A percentile compares a stretch with the other conserved stretches of the same genome.
Evolutionary conservation across 2,329 filamentous ascomycete species (phyloP).

Genomic region (Penicillium sp.): DNA sequence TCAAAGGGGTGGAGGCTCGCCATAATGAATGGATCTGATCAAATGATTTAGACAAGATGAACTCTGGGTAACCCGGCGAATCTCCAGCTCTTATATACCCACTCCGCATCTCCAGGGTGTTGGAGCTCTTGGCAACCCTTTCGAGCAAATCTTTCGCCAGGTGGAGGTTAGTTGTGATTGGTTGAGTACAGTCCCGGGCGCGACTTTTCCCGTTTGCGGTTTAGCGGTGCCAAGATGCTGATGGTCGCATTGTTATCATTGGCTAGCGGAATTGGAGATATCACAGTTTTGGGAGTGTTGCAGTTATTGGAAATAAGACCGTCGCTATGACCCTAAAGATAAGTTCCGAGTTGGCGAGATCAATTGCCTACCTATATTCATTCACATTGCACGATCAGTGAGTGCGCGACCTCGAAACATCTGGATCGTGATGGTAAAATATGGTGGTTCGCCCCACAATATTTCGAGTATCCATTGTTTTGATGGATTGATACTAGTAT

Average conservation of each 20-base stretch:
- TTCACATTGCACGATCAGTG: too few species aligned
- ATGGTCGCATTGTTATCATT: background rate
- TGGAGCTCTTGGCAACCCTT: background rate
- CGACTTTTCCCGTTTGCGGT: conserved; percentile 14
- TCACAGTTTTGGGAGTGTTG: background rate
- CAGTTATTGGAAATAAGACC: background rate
- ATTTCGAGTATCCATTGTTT: too few species aligned
- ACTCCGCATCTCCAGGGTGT: background rate
- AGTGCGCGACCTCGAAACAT: too few species aligned
- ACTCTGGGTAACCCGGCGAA: background rate
- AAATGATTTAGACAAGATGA: background rate
- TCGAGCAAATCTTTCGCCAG: conserved; percentile 21
- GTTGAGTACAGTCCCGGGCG: conserved; percentile 9
- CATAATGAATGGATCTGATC: conserved; percentile 13
- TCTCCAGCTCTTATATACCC: conserved; percentile 6
- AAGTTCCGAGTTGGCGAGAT: too few species aligned
- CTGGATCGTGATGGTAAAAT: too few species aligned
- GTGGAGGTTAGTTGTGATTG: conserved; percentile 12
- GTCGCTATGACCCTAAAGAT: too few species aligned
- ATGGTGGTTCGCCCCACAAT: too few species aligned
- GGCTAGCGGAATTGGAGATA: background rate
- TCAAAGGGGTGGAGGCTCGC: conserved; percentile 41
- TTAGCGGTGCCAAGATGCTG: conserved; percentile 11
- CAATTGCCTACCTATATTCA: too few species aligned
- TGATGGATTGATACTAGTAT: too few species aligned